A percentile compares a stretch with the other conserved stretches of the same genome.
Conservation (phyloP, 2,329 filamentous ascomycete species). For the Colletotrichum cuscutae region DNA sequence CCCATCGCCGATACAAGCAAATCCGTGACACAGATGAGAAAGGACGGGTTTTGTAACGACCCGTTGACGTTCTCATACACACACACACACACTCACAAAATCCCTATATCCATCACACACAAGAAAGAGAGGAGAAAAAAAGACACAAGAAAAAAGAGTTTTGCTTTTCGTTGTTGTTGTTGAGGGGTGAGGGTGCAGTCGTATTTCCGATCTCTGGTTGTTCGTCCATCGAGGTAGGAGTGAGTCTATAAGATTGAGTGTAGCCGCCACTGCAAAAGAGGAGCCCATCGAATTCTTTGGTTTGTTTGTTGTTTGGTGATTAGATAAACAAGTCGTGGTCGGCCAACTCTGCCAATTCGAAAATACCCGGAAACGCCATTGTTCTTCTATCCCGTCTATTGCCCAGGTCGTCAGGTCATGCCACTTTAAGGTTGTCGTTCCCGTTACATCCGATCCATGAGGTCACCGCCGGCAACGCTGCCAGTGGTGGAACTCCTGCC, state of each 20-base stretch:
- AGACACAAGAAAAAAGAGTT: slow-evolving; percentile 1
- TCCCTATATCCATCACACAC: background rate
- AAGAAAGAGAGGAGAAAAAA: background rate
- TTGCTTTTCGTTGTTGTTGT: slow-evolving; percentile 26
- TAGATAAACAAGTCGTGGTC: slow-evolving; percentile 31
- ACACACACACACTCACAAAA: background rate
- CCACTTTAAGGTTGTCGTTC: slow-evolving; percentile 37
- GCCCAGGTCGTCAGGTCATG: slow-evolving; percentile 51
- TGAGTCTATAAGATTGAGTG: slow-evolving; percentile 25
- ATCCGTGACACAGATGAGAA: slow-evolving; percentile 14
- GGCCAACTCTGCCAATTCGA: slow-evolving; percentile 22
- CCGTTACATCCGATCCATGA: slow-evolving; percentile 65
- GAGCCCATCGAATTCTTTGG: slow-evolving; percentile 18
- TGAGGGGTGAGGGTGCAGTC: slow-evolving; percentile 21
- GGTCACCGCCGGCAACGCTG: slow-evolving; percentile 79
- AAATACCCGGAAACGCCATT: slow-evolving; percentile 45
- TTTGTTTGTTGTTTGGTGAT: slow-evolving; percentile 9
- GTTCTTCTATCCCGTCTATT: slow-evolving; percentile 53
- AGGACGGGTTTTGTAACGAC: slow-evolving; percentile 1
- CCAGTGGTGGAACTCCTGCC: slow-evolving; percentile 81
- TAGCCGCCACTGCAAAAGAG: slow-evolving; percentile 8
- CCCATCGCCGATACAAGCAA: slow-evolving; percentile 6
- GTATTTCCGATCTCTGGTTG: slow-evolving; percentile 27
- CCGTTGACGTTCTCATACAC: slow-evolving; percentile 5
- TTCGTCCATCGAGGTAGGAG: slow-evolving; percentile 19